Base-by-base conservation (phyloP, 805 yeast genomes). In the Saccharomycopsis malanga region DNA sequence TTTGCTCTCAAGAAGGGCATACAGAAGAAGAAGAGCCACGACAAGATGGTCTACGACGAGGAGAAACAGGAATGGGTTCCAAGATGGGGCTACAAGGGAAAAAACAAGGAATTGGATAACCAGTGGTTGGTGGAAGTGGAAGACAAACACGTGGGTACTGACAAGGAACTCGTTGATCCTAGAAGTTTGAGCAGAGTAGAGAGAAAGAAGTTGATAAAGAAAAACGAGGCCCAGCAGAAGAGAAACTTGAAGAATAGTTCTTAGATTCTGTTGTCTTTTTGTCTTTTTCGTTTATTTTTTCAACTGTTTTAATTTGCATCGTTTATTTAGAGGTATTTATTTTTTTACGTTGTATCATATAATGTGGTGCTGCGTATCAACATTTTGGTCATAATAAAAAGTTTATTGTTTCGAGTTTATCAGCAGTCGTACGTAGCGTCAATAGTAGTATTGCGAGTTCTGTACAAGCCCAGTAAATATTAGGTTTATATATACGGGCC, bases 51-150 rank as follows among this genome's bases (percentile, higher is more conserved):
- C 1, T 93, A 70, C 58, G 96, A 93, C 65, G 98, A 93, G 65
- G 93, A 76, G 27, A 68, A 77, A 25, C 89, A 91, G 44, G 89
- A 88, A 67, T 93, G 98, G 98, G 96, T 83, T 52, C 91, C 95
- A 58, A 91, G 88, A 67, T 93, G 98, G 98, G 99, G 99, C 52
- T 91, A 83, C 71, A 82, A 84, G 55, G 98, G 98, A 60, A 79
- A 79, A 67, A 93, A 93, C 67, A 91, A 93, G 69, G 77, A 79
- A 46, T 61, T 81, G 56, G 98, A 91, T 59, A 69, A 74, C 59
- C 97, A 93, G 66, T 93, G 98, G 98, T 73, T 87, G 61, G 97
- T 91, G 49, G 99, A 93, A 68, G 85, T 91, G 52, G 86, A 87
- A 50, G 94, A 85, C 45, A 74, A 81, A 56, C 81, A 73, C 24